phyloP scores from a whole-genome alignment of 177 flowering plant genomes.

The Vitis hybrid region DNA sequence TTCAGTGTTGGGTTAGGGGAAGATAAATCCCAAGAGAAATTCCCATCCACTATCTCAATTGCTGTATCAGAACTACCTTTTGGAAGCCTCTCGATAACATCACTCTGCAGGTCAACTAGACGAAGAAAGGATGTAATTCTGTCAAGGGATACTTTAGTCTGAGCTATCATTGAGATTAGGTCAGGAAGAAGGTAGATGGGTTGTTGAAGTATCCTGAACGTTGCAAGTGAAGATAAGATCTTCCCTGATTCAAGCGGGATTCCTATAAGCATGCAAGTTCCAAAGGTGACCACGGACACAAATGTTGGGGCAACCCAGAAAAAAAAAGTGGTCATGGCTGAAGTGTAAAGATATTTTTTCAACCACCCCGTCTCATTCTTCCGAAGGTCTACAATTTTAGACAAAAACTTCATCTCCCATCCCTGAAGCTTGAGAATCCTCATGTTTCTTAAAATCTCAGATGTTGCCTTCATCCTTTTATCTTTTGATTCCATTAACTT shows the following conservation, averaged over 20 bases:
- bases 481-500: conserved; percentile 22
- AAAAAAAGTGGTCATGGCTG: conserved; percentile 3
- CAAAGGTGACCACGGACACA: conserved; percentile 54
- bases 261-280: conserved; percentile 44
- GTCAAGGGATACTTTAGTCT: conserved; percentile 54
- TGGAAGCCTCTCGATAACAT: conserved; percentile 46
- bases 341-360: conserved; percentile 7
- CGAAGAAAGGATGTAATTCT: conserved; percentile 54
- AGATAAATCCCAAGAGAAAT: conserved; percentile 63
- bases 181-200: conserved; percentile 56
- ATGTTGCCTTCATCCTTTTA: conserved; percentile 18
- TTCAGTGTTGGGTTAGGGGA: conserved; percentile 38
- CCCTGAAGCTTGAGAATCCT: conserved; percentile 18
- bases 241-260: conserved; percentile 48
- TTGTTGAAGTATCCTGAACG: conserved; percentile 53
- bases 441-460: conserved; percentile 22
- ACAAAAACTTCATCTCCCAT: conserved; percentile 20
- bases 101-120: conserved; percentile 48
- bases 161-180: conserved; percentile 38
- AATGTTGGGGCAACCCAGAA: conserved; percentile 12
- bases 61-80: conserved; percentile 38
- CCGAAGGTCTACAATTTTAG: conserved; percentile 4
- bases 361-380: conserved; percentile 18
- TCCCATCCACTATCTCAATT: conserved; percentile 47
- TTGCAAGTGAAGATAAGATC: conserved; percentile 58